These are phyloP conservation scores for Plasmodium gonderi DNA, from an alignment of 169 alveolate species.

Conservation along the genomic window DNA sequence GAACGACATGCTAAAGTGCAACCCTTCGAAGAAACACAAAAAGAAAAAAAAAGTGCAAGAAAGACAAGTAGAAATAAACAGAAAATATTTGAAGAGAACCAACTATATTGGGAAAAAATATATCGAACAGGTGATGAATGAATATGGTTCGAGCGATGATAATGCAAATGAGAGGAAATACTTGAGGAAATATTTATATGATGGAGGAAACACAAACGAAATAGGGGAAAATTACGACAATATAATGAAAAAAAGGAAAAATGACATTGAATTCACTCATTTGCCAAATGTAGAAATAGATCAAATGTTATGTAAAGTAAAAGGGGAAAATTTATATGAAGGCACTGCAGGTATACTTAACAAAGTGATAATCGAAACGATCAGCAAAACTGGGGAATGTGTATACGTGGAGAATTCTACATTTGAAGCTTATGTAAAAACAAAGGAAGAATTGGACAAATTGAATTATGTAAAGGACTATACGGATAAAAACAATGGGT, in stretches of 20 bases:
- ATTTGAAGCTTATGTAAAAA: conserved; percentile 61
- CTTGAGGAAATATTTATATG: too few species aligned
- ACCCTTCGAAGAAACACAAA: not conserved
- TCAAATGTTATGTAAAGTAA: conserved; percentile 24
- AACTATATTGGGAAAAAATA: conserved; percentile 22
- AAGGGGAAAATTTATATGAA: conserved; percentile 48
- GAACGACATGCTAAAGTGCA: conserved; percentile 14
- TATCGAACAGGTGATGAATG: conserved; percentile 29
- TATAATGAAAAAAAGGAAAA: not conserved
- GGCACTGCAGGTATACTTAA: conserved; percentile 54
- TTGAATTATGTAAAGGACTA: conserved; percentile 16
- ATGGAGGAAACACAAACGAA: not conserved
- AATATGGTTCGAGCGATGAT: not conserved
- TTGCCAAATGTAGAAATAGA: conserved; percentile 10
- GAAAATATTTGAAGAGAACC: conserved; percentile 1
- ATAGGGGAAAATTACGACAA: not conserved
- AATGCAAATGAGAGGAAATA: not conserved
- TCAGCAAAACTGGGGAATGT: conserved; percentile 51
- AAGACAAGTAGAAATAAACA: not conserved
- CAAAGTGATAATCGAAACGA: conserved; percentile 35
- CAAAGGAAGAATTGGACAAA: conserved; percentile 47
- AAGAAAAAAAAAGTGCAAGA: not conserved
- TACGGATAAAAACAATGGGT: conserved; percentile 7
- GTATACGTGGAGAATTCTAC: conserved; percentile 28
- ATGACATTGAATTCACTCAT: conserved; percentile 43